Conservation (phyloP, 2,329 filamentous ascomycete species). For the Tolypocladium album region DNA sequence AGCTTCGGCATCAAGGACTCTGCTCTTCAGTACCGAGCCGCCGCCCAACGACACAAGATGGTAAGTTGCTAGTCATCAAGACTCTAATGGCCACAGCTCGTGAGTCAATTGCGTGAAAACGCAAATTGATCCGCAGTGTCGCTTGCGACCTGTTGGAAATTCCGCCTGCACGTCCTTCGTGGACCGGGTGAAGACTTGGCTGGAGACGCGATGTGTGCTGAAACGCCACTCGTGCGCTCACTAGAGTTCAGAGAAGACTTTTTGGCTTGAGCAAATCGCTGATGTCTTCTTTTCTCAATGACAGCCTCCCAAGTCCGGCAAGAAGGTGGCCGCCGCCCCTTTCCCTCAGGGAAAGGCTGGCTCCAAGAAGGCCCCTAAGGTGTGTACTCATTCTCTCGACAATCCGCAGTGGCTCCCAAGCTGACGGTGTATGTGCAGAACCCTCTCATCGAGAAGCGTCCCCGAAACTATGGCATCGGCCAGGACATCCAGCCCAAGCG, state of each 20-base stretch:
- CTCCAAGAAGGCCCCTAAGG: conserved; percentile 94
- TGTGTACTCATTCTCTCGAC: conserved; percentile 37
- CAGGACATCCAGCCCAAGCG: conserved; percentile 96
- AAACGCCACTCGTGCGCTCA: conserved; percentile 54
- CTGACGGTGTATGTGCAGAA: conserved; percentile 47
- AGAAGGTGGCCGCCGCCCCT: conserved; percentile 95
- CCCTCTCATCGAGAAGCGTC: conserved; percentile 97
- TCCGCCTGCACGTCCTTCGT: conserved; percentile 18
- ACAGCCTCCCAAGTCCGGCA: conserved; percentile 97
- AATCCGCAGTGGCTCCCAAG: neutral
- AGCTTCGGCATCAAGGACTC: conserved; percentile 19
- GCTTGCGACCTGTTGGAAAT: conserved; percentile 22
- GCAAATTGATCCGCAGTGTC: conserved; percentile 22
- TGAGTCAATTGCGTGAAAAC: conserved; percentile 21
- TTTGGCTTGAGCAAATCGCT: conserved; percentile 72
- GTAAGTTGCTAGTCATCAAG: conserved; percentile 24
- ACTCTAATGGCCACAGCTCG: conserved; percentile 28
- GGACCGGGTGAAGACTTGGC: conserved; percentile 50
- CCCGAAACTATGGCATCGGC: conserved; percentile 96
- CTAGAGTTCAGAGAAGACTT: conserved; percentile 89
- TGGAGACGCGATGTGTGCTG: conserved; percentile 47
- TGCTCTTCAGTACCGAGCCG: conserved; percentile 24
- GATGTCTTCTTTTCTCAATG: conserved; percentile 99
- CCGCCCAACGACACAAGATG: conserved; percentile 28
- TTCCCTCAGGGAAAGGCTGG: conserved; percentile 89